Conservation (phyloP, 208 protist species). For the Leishmania major region DNA sequence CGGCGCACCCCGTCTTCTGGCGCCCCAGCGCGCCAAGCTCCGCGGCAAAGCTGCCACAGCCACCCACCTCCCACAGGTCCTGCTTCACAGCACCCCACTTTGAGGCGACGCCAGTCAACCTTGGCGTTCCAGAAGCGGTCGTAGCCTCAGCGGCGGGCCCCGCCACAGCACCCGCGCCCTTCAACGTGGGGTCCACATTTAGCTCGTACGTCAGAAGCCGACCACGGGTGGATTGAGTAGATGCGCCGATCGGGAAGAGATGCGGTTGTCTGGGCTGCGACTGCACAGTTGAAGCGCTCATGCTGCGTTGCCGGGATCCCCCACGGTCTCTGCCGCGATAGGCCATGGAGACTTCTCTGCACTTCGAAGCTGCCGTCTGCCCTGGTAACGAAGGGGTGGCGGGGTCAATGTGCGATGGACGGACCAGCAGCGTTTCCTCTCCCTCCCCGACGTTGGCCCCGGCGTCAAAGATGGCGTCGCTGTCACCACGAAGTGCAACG, state of each 20-base stretch:
- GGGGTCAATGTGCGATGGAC: constrained; percentile 18
- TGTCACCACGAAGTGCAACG: neutral
- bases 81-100: neutral
- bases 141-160: neutral
- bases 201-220: neutral
- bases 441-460: neutral
- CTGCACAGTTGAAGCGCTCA: neutral
- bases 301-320: neutral
- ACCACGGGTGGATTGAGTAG: neutral
- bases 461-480: neutral
- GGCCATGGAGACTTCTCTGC: neutral
- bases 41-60: neutral
- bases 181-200: neutral
- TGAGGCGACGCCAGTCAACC: neutral
- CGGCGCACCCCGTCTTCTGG: neutral
- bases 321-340: neutral
- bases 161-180: neutral
- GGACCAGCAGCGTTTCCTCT: constrained; percentile 16
- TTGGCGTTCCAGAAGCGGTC: neutral
- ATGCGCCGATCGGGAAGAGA: neutral
- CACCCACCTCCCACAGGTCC: neutral
- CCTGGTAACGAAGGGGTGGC: neutral
- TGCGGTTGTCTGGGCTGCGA: neutral
- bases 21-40: neutral
- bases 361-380: neutral